Evolutionary conservation across 352 stramenopile species (phyloP), one percentile per base, ranked within the genome.

Genomic region (Globisporangium barbulae): DNA sequence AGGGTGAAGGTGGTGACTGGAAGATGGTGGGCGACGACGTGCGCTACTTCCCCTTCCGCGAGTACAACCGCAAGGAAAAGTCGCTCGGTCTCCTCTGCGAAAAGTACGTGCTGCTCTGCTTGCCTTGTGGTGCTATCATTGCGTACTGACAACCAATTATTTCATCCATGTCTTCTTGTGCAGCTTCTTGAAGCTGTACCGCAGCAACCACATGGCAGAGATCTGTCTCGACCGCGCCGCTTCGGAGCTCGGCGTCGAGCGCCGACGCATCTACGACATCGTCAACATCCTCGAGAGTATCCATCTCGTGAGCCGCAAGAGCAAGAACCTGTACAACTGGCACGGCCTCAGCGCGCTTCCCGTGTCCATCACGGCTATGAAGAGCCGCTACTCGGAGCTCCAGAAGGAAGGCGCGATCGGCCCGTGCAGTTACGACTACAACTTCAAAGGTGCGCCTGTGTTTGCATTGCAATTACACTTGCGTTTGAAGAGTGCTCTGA

Each of bases 201-300:
- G 77, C 12, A 78, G 78, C 35, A 74, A 89, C 62, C 64, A 83
- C 53, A 83, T 93, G 50, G 58, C 78, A 0, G 86, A 95, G 65
- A 89, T 95, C 57, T 93, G 83, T 64, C 63, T 95, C 1, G 83
- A 93, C 44, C 69, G 73, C 61, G 84, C 85, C 15, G 86, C 86
- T 0, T 69, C 72, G 0, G 76, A 93, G 60, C 69, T 95, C 1
- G 85, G 88, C 2, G 95, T 99, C 0, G 96, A 98, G 70, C 83
- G 97, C 47, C 81, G 97, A 44, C 79, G 97, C 19, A 98, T 99
- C 57, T 99, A 99, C 70, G 97, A 99, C 73, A 97, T 99, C 47
- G 94, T 99, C 53, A 99, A 99, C 71, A 99, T 99, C 72, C 79
- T 99, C 31, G 96, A 99, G 70, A 97, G 89, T 54, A 90, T 99